Evolutionary conservation across 768 basidiomycete genomes (phyloP).

Genomic region (Leucocoprinus birnbaumii): DNA sequence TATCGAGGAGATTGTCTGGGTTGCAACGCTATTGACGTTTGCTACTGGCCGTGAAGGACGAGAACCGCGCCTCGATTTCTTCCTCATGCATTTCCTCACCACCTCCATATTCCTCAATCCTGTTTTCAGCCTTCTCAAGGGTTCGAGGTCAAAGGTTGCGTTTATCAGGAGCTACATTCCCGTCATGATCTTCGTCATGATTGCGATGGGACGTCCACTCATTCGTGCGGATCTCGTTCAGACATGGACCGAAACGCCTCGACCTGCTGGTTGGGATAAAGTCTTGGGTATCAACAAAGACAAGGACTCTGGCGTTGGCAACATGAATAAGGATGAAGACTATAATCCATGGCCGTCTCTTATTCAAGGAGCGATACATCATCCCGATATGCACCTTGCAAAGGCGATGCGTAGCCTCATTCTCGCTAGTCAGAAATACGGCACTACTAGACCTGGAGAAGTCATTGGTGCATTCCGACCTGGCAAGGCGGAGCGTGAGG

Average conservation of each 20-base stretch:
- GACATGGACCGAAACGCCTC: constrained; percentile 39
- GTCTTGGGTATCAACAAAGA: constrained; percentile 14
- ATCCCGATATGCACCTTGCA: constrained; percentile 48
- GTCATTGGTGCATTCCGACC: constrained; percentile 39
- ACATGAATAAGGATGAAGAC: constrained; percentile 29
- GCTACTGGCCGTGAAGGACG: constrained; percentile 43
- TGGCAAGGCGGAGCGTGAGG: constrained; percentile 21
- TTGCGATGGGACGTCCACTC: constrained; percentile 49
- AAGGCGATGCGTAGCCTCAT: constrained; percentile 49
- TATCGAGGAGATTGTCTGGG: constrained; percentile 50
- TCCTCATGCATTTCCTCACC: constrained; percentile 59
- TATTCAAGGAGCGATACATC: constrained; percentile 41
- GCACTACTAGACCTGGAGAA: constrained; percentile 33
- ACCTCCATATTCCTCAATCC: constrained; percentile 48
- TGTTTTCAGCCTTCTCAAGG: constrained; percentile 29
- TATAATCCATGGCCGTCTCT: constrained; percentile 55
- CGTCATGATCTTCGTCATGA: constrained; percentile 26
- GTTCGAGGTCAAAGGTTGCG: constrained; percentile 34
- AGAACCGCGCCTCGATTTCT: constrained; percentile 52
- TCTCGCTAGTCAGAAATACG: constrained; percentile 47
- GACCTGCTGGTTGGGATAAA: constrained; percentile 27
- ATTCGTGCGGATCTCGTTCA: constrained; percentile 47
- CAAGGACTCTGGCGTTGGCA: constrained; percentile 27
- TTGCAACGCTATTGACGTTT: constrained; percentile 43
- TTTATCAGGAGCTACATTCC: constrained; percentile 44